Base-by-base conservation (phyloP, 352 stramenopile species). In the Lagenidium giganteum region DNA sequence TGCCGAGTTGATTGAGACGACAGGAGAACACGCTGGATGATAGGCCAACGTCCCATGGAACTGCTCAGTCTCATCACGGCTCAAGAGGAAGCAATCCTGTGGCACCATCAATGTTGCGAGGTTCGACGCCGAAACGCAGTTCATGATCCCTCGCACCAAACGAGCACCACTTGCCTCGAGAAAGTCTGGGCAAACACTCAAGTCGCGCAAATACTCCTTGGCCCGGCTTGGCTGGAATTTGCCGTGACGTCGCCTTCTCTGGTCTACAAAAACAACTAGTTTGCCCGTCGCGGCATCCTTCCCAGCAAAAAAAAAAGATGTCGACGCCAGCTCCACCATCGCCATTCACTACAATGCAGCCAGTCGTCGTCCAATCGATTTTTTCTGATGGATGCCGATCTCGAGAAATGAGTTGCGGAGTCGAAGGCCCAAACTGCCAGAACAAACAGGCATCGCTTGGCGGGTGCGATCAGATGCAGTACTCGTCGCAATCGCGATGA, bases 301-400 rank as follows among this genome's bases (percentile, higher is more conserved):
- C 27, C 57, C 30, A 54, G 55, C 42, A 50, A 70, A 70, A 45
- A 63, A 59, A 37, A n/a, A n/a, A n/a, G n/a, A 66, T 66, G 39
- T 70, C 54, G 26, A 58, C 33, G 28, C 43, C 50, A 46, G 37
- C 33, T 30, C 37, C 55, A 27, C 25, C 30, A 57, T 60, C 46
- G 16, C 21, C 44, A 51, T 64, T 64, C 38, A 61, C 47, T 35
- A 49, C 43, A 54, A 63, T 60, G 16, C 17, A 65, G 16, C 47
- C 55, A 55, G 23, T 26, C 22, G 47, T 44, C 4, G 30, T 49
- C 51, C 51, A 59, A 26, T 59, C 51, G 47, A 54, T 47, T 44
- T 6, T 42, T 52, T 52, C 44, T 21, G 25, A 52, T 52, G 6
- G 44, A 21, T 50, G 41, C 42, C 30, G 14, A 27, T 50, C 24